phyloP scores from a whole-genome alignment of 257 asterid species.

The Catharanthus roseus region DNA sequence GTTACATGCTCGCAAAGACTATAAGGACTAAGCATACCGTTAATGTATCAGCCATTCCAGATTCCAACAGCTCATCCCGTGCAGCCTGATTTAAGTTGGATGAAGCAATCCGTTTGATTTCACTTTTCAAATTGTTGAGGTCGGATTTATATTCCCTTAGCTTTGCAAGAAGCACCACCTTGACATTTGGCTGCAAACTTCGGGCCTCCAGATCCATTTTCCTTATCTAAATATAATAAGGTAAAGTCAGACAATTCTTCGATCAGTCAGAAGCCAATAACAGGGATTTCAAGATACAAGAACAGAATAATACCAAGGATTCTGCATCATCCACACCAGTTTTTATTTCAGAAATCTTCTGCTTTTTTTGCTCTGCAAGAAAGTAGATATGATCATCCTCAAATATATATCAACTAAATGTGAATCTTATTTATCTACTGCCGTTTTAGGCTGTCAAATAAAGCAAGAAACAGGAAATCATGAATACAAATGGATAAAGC shows the following conservation, averaged over 20 bases:
- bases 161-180: slow-evolving; percentile 73
- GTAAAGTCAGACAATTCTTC: slow-evolving; percentile 13
- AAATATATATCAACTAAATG: not conserved
- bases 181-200: slow-evolving; percentile 62
- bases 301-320: slow-evolving; percentile 43
- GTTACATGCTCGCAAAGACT: not conserved
- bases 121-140: slow-evolving; percentile 66
- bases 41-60: slow-evolving; percentile 75
- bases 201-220: slow-evolving; percentile 93
- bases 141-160: slow-evolving; percentile 83
- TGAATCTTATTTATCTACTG: not conserved
- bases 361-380: slow-evolving; percentile 73
- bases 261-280: not conserved
- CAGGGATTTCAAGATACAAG: not conserved
- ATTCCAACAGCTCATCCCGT: slow-evolving; percentile 75
- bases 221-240: slow-evolving; percentile 43
- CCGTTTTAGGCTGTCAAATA: not conserved
- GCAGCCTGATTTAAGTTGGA: slow-evolving; percentile 63
- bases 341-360: slow-evolving; percentile 54
- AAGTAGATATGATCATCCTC: not conserved
- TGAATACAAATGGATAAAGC: not conserved
- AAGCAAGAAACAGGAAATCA: not conserved
- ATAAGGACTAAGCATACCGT: slow-evolving; percentile 33
- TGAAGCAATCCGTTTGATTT: slow-evolving; percentile 48
- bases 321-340: slow-evolving; percentile 73